Percentiles rank a stretch among this genome's conserved stretches.
These are phyloP conservation scores for Boletus huronensis DNA, from an alignment of 768 basidiomycete species.

Conservation along the genomic window DNA sequence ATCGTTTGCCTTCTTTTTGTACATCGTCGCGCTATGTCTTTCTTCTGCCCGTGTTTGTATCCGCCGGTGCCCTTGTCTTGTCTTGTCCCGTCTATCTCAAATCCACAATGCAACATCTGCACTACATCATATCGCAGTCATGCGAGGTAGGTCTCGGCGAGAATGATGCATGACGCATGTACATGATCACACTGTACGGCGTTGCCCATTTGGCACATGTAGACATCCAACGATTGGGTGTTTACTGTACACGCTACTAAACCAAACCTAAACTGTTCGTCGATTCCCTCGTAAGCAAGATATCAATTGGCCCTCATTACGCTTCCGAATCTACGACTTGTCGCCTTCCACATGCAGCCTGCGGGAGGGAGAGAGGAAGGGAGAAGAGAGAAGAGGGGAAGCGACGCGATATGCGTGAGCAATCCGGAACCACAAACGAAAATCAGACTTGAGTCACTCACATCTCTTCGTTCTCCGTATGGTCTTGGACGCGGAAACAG, in stretches of 20 bases:
- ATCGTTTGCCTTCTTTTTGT: neutral
- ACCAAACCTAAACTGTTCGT: neutral
- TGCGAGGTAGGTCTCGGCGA: too few species aligned
- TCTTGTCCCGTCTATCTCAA: neutral
- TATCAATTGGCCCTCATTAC: neutral
- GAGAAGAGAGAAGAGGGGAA: too few species aligned
- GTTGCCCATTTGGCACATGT: neutral
- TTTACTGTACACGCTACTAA: neutral
- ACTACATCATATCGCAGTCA: neutral
- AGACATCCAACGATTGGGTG: neutral
- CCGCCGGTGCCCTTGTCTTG: neutral
- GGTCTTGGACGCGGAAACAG: conserved; percentile 60
- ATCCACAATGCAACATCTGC: neutral
- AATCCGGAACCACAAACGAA: neutral
- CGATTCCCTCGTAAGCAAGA: neutral
- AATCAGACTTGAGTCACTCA: conserved; percentile 27
- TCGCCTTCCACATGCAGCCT: neutral
- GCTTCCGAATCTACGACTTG: neutral
- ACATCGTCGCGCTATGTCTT: neutral
- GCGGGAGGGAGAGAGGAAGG: too few species aligned
- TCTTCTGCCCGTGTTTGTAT: neutral
- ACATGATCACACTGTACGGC: neutral
- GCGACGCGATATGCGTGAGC: neutral
- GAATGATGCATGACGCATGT: too few species aligned
- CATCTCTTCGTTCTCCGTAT: conserved; percentile 50